These are phyloP conservation scores for Lotmaria passim DNA, from an alignment of 208 protist genomes.

Conservation along the genomic window DNA sequence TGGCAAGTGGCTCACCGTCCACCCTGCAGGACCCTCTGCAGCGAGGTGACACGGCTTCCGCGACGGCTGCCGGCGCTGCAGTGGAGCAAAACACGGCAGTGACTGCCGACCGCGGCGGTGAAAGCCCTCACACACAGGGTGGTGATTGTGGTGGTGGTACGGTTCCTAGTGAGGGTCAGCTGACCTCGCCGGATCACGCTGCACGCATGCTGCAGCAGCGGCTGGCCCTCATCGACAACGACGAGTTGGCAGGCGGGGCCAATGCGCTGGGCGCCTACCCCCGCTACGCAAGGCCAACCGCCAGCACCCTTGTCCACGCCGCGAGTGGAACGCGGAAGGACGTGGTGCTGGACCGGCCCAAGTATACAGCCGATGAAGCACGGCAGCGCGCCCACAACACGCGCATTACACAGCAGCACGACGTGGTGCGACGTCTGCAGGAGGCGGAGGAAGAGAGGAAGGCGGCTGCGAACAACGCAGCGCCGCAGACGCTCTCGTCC, in stretches of 20 bases:
- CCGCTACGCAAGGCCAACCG: slow-evolving; percentile 69
- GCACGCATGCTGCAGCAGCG: slow-evolving; percentile 34
- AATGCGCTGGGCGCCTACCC: slow-evolving; percentile 38
- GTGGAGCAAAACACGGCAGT: background rate
- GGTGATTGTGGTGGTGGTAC: too few relatives aligned
- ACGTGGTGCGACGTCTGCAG: slow-evolving; percentile 41
- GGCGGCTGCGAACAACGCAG: background rate
- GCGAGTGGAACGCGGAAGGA: slow-evolving; percentile 50
- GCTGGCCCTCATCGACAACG: slow-evolving; percentile 58
- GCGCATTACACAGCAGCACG: slow-evolving; percentile 66
- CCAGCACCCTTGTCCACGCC: slow-evolving; percentile 54
- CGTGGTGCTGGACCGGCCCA: slow-evolving; percentile 41
- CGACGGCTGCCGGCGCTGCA: background rate
- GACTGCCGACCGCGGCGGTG: background rate
- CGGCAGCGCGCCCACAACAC: slow-evolving; percentile 45
- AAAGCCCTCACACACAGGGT: background rate
- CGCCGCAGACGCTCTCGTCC: background rate
- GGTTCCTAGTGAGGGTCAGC: too few relatives aligned
- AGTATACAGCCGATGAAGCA: slow-evolving; percentile 61
- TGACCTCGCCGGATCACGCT: background rate
- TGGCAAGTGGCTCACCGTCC: background rate
- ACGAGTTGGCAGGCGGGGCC: slow-evolving; percentile 53
- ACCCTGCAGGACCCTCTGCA: slow-evolving; percentile 8
- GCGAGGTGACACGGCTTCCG: background rate
- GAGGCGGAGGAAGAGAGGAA: background rate